These are phyloP conservation scores for Chlorella sp. DNA, from an alignment of 139 green algal species.

Conservation along the genomic window DNA sequence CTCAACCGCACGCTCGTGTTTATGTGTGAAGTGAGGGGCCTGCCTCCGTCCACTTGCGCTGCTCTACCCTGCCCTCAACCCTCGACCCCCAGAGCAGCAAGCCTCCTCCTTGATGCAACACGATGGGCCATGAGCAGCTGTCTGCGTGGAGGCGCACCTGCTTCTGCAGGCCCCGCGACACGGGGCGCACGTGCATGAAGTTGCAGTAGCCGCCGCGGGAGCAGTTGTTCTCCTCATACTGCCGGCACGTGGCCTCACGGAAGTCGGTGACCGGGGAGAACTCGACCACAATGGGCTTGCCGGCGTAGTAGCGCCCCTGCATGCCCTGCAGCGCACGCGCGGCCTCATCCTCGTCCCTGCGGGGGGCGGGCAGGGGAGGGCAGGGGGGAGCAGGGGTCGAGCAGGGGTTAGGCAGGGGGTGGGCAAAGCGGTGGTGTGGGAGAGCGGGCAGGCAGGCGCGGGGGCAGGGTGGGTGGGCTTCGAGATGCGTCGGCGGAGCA, in stretches of 20 bases:
- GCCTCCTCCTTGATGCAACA: not conserved
- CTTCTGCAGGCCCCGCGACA: conserved; percentile 62
- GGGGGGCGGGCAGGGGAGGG: not conserved
- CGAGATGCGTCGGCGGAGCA: not conserved
- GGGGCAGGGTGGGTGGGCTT: too few relatives aligned
- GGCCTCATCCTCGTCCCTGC: conserved; percentile 35
- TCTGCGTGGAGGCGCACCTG: conserved; percentile 58
- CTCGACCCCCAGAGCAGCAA: not conserved
- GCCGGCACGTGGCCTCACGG: conserved; percentile 89
- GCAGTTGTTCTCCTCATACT: conserved; percentile 99
- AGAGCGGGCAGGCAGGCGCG: not conserved
- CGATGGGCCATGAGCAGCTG: too few relatives aligned
- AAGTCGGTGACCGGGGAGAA: conserved; percentile 99
- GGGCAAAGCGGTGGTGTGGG: not conserved
- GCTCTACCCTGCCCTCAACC: not conserved
- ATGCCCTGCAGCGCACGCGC: conserved; percentile 80
- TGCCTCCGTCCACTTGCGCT: too few relatives aligned
- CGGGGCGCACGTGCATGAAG: conserved; percentile 99
- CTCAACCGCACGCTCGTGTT: too few relatives aligned
- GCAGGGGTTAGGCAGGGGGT: not conserved
- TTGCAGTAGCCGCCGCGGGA: conserved; percentile 98
- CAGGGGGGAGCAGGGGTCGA: not conserved
- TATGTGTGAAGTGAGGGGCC: too few relatives aligned
- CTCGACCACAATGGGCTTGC: conserved; percentile 90
- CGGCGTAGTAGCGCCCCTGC: conserved; percentile 88